These are phyloP conservation scores for Gaertneriomyces sp. DNA, from an alignment of 192 early-diverging fungal species.

Conservation along the genomic window DNA sequence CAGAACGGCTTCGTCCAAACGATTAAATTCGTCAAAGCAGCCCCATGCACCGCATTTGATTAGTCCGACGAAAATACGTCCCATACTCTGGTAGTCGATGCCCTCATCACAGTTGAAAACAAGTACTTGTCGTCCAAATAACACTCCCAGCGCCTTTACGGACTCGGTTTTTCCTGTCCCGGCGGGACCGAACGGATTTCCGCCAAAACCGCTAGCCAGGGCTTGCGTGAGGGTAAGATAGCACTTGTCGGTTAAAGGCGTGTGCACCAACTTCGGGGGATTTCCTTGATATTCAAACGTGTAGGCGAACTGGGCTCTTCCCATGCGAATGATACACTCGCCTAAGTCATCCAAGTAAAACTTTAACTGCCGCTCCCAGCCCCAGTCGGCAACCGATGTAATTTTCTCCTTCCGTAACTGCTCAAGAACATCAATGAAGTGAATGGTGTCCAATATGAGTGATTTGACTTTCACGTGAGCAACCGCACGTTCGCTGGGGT, in stretches of 20 bases:
- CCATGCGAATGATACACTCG: conserved; percentile 47
- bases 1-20: conserved; percentile 56
- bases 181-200: conserved; percentile 62
- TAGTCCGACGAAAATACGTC: conserved; percentile 58
- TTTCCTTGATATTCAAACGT: conserved; percentile 63
- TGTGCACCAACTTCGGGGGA: conserved; percentile 56
- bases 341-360: conserved; percentile 38
- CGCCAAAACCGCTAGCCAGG: conserved; percentile 59
- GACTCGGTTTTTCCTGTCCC: conserved; percentile 63
- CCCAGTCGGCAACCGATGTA: conserved; percentile 39
- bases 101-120: conserved; percentile 67
- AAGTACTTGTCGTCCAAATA: conserved; percentile 58
- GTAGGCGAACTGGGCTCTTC: conserved; percentile 52
- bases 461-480: conserved; percentile 51
- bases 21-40: conserved; percentile 63
- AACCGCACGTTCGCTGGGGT: conserved; percentile 37
- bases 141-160: conserved; percentile 52
- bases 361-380: conserved; percentile 52
- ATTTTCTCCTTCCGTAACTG: conserved; percentile 43
- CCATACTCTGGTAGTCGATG: conserved; percentile 64
- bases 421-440: conserved; percentile 54
- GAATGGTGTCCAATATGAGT: conserved; percentile 56
- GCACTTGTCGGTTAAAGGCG: conserved; percentile 59
- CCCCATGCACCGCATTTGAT: conserved; percentile 65
- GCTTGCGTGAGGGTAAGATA: conserved; percentile 60